Base-by-base conservation (phyloP, 768 basidiomycete genomes). In the Russula olivacea region DNA sequence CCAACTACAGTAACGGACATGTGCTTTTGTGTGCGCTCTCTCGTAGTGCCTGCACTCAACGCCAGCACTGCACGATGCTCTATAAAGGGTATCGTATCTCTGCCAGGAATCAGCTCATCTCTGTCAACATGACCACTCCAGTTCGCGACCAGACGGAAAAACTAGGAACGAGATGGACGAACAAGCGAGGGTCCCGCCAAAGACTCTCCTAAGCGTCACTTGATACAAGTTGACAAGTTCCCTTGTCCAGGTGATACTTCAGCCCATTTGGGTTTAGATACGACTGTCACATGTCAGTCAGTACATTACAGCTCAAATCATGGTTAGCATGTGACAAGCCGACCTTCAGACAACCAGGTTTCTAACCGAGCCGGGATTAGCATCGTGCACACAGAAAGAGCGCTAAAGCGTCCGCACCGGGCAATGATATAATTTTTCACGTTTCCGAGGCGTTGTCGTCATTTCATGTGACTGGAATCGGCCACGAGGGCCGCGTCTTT, bases 251-350 rank as follows among this genome's bases (percentile, higher is more conserved):
- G 67, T 87, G 86, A 68, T 88, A 86, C 70, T 84, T 84, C 51
- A 87, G 74, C 11, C 87, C 86, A 65, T 86, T 87, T 9, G 83
- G 79, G 71, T 85, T 86, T 47, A 85, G 78, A 68, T 88, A 88
- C 32, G 80, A 73, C 80, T 85, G 69, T 21, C 43, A 45, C 48
- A 48, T 10, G 55, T 67, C 52, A 68, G 63, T 61, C 28, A n/a
- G 25, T 19, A 43, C 58, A 25, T n/a, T 10, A 36, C 25, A 55
- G 38, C 38, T 15, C 15, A 40, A 40, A 7, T 40, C 15, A 40
- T 40, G 38, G 15, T 60, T 38, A 49, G 23, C 14, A 41, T n/a
- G n/a, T 14, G 52, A 30, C 47, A 64, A n/a, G 66, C 75, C 61
- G 64, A 78, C 80, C 76, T 84, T 87, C 23, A 79, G 78, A 67